A percentile compares a stretch with the other conserved stretches of the same genome.
These are phyloP conservation scores for Globisporangium lucens DNA, from an alignment of 352 stramenopile genomes.

Conservation along the genomic window DNA sequence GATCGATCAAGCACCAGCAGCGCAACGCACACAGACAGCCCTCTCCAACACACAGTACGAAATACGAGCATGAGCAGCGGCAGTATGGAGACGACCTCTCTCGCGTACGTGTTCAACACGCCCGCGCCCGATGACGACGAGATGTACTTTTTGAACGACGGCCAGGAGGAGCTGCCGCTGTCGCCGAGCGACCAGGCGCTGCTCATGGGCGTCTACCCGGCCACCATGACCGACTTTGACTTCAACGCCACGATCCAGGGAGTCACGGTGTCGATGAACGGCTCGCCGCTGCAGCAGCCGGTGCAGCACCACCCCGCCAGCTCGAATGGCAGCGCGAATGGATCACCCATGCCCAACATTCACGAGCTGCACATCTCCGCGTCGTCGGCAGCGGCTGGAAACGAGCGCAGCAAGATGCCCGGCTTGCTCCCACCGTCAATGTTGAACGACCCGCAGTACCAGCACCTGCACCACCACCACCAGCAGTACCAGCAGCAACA, in stretches of 20 bases:
- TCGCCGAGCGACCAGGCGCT: conserved; percentile 51
- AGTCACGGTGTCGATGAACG: conserved; percentile 5
- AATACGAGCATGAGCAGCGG: conserved; percentile 7
- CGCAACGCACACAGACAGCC: not conserved
- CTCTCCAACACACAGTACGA: too few relatives aligned
- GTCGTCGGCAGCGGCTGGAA: not conserved
- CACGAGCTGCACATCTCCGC: conserved; percentile 21
- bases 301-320: conserved; percentile 4
- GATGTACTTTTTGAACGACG: conserved; percentile 52
- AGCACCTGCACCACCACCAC: conserved; percentile 23
- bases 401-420: conserved; percentile 31
- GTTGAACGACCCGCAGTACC: conserved; percentile 25
- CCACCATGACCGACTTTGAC: conserved; percentile 62
- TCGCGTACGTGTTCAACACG: conserved; percentile 55
- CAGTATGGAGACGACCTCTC: conserved; percentile 17
- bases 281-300: conserved; percentile 9
- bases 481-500: conserved; percentile 25
- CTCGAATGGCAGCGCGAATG: not conserved
- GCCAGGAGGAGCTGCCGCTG: conserved; percentile 25
- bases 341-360: conserved; percentile 13
- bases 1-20: not conserved
- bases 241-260: conserved; percentile 55
- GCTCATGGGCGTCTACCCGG: conserved; percentile 56
- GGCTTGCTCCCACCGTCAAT: conserved; percentile 25
- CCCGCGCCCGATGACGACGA: conserved; percentile 38